Conservation (phyloP, 1,139 yeast genomes). For the Protomyces inundatus region DNA sequence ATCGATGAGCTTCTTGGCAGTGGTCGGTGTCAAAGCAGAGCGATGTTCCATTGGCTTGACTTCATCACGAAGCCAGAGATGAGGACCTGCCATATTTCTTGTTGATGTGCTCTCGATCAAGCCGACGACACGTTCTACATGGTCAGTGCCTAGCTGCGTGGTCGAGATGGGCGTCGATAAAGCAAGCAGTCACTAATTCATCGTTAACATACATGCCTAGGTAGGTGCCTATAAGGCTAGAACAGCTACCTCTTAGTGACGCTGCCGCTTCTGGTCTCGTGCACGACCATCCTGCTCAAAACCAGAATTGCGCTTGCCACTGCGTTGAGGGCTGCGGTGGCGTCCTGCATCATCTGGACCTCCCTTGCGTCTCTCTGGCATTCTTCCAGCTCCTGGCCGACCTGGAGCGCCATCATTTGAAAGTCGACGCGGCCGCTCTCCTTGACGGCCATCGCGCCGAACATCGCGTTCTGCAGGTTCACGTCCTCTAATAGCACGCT, state of each 20-base stretch:
- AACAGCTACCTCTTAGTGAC: background rate
- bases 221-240: background rate
- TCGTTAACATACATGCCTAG: background rate
- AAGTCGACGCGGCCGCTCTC: background rate
- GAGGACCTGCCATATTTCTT: conserved; percentile 23
- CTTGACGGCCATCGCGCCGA: background rate
- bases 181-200: background rate
- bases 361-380: background rate
- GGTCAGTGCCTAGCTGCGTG: no score
- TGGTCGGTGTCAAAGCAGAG: conserved; percentile 90
- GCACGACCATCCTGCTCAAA: background rate
- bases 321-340: background rate
- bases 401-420: no score
- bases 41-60: conserved; percentile 96
- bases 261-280: background rate
- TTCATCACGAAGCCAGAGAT: conserved; percentile 77
- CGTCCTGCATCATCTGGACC: background rate
- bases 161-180: background rate
- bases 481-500: no score
- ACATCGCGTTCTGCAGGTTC: no score
- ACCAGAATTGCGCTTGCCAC: background rate
- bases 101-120: no score
- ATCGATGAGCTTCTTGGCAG: conserved; percentile 74
- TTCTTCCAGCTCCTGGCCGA: no score
- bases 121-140: no score